A percentile compares a stretch with the other conserved stretches of the same genome.
Conservation (phyloP, 805 yeast species). For the Saturnispora zaruensis region DNA sequence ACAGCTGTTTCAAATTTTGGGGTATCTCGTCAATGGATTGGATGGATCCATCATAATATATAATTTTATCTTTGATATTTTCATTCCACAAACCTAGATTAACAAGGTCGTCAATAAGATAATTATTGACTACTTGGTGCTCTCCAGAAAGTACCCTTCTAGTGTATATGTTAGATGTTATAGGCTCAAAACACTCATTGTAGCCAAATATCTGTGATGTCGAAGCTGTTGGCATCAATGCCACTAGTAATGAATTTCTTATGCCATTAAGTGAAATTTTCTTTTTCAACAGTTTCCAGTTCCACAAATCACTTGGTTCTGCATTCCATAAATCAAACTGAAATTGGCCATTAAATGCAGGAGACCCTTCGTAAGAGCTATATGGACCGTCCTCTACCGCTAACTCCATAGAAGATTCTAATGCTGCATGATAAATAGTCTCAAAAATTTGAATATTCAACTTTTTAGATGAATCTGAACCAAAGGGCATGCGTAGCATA, state of each 20-base stretch:
- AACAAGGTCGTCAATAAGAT: conserved; percentile 71
- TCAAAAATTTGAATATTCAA: conserved; percentile 84
- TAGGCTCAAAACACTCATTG: conserved; percentile 94
- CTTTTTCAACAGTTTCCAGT: conserved; percentile 69
- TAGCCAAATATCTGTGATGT: conserved; percentile 92
- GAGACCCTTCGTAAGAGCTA: conserved; percentile 71
- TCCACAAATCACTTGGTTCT: conserved; percentile 74
- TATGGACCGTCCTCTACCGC: conserved; percentile 66
- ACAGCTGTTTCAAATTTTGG: conserved; percentile 60
- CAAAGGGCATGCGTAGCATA: conserved; percentile 76
- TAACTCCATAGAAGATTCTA: conserved; percentile 79
- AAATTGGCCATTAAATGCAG: conserved; percentile 75
- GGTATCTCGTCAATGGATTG: conserved; percentile 72
- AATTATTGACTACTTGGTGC: conserved; percentile 85
- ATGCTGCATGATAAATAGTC: conserved; percentile 89
- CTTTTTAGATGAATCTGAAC: conserved; percentile 65
- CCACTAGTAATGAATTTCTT: conserved; percentile 80
- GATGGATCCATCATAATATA: conserved; percentile 77
- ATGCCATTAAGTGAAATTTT: conserved; percentile 57
- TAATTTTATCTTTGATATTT: conserved; percentile 66
- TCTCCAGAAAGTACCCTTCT: conserved; percentile 92
- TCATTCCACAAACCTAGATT: conserved; percentile 79
- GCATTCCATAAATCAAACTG: conserved; percentile 86
- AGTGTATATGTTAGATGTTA: conserved; percentile 84
- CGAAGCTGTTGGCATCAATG: conserved; percentile 98